phyloP scores from a whole-genome alignment of 2,329 filamentous ascomycete species.

The Scytalidium lignicola region DNA sequence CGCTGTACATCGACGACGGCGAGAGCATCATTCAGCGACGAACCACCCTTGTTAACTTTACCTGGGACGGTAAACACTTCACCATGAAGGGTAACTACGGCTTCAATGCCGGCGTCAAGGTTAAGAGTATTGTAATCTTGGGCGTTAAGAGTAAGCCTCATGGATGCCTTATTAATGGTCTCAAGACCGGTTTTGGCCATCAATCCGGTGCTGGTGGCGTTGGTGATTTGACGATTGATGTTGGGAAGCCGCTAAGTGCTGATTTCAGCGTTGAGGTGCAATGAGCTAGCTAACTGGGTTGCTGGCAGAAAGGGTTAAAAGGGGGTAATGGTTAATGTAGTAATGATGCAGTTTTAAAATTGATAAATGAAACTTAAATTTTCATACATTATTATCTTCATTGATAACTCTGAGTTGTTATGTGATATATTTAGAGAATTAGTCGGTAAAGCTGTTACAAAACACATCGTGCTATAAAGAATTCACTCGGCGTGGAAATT shows the following conservation, averaged over 20 bases:
- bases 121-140: constrained; percentile 47
- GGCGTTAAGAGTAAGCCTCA: constrained; percentile 22
- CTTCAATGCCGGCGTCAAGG: constrained; percentile 38
- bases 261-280: constrained; percentile 10
- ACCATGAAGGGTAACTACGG: constrained; percentile 47
- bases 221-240: constrained; percentile 9
- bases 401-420: no score
- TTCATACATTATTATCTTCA: no score
- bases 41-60: constrained; percentile 55
- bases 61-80: constrained; percentile 49
- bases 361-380: no score
- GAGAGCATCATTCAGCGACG: constrained; percentile 55
- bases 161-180: constrained; percentile 6
- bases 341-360: no score
- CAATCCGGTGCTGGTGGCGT: constrained; percentile 1
- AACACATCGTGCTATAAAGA: no score
- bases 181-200: constrained; percentile 1
- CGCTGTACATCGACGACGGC: constrained; percentile 75
- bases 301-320: no score
- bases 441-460: no score
- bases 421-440: no score
- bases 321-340: no score
- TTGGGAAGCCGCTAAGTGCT: constrained; percentile 8
- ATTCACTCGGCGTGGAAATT: no score
- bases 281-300: no score